A percentile compares a stretch with the other conserved stretches of the same genome.
Conservation (phyloP, 768 basidiomycete genomes). For the Boletus pseudo-olivaceus region DNA sequence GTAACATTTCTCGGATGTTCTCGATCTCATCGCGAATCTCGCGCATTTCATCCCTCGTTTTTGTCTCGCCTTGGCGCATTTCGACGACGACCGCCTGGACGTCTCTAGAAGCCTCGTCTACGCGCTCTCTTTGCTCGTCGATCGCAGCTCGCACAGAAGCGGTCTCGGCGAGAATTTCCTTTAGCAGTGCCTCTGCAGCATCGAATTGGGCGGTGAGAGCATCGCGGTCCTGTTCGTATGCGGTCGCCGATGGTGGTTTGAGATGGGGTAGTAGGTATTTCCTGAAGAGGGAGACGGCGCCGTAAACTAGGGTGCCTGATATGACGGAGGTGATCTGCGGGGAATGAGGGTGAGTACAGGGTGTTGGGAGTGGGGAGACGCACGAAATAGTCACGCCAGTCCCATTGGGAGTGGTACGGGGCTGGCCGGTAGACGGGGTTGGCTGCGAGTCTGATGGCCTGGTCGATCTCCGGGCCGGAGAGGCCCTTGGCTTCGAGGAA, state of each 20-base stretch:
- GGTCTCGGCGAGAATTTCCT: constrained; percentile 78
- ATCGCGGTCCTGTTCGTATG: constrained; percentile 86
- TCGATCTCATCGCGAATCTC: constrained; percentile 91
- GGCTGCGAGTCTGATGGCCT: constrained; percentile 67
- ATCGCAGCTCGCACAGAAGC: constrained; percentile 66
- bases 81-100: constrained; percentile 71
- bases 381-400: constrained; percentile 98
- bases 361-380: constrained; percentile 27
- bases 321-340: constrained; percentile 86
- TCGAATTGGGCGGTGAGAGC: constrained; percentile 87
- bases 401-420: constrained; percentile 55
- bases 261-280: constrained; percentile 92
- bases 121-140: constrained; percentile 69
- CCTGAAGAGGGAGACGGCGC: constrained; percentile 77
- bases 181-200: constrained; percentile 75
- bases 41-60: constrained; percentile 82
- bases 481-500: constrained; percentile 97
- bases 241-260: constrained; percentile 79
- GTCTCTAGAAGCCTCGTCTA: constrained; percentile 68
- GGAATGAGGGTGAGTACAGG: constrained; percentile 17
- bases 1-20: constrained; percentile 86
- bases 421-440: constrained; percentile 29
- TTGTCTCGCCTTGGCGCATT: constrained; percentile 73
- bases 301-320: constrained; percentile 81
- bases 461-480: constrained; percentile 77